phyloP scores from a whole-genome alignment of 148 eudicot species.

The Rhododendron williamsianum region DNA sequence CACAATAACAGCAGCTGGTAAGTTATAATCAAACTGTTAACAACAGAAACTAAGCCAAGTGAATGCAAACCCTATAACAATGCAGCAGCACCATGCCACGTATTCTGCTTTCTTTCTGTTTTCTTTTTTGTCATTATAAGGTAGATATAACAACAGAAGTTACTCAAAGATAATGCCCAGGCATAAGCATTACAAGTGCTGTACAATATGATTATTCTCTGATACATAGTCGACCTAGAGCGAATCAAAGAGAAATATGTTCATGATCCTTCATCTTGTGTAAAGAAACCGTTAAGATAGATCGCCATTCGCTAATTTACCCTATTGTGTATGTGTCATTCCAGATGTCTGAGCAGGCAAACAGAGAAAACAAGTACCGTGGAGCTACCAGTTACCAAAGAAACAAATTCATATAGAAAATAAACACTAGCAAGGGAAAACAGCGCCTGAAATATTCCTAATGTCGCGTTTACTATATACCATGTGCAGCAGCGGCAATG shows the following conservation, averaged over 20 bases:
- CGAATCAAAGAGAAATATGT: background rate
- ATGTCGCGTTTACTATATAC: slow-evolving; percentile 27
- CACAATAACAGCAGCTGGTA: slow-evolving; percentile 80
- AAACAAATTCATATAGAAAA: background rate
- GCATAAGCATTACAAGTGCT: background rate
- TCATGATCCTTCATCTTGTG: background rate
- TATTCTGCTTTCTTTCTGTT: background rate
- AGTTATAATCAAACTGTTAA: slow-evolving; percentile 19
- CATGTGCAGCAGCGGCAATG: slow-evolving; percentile 84
- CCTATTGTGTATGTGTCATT: background rate
- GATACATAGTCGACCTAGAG: background rate
- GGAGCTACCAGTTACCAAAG: background rate
- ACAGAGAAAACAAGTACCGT: background rate
- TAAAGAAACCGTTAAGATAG: background rate
- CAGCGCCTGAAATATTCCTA: background rate
- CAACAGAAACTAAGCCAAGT: background rate
- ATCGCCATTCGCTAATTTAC: background rate
- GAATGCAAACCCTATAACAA: background rate
- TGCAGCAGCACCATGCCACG: background rate
- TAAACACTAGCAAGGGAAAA: background rate
- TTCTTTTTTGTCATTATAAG: background rate
- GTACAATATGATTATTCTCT: background rate
- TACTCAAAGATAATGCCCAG: background rate
- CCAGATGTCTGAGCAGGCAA: background rate
- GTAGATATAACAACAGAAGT: background rate